Evolutionary conservation across 2,329 filamentous ascomycete genomes (phyloP), one percentile per base, ranked within the genome.

Genomic region (Microsporum ferrugineum): DNA sequence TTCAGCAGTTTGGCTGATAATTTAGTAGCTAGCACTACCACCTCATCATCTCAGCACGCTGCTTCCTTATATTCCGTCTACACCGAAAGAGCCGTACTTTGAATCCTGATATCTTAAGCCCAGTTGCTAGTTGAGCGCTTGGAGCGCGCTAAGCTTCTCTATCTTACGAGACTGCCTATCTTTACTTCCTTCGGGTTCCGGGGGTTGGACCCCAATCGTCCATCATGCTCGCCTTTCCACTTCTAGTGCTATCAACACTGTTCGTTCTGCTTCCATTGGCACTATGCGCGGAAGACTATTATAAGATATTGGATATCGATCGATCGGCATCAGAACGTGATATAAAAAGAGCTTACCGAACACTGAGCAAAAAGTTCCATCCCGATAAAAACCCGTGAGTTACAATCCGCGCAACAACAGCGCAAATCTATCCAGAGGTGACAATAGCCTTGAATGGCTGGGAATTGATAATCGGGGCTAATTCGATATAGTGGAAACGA

Each of bases 351-450:
- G 91, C 94, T 27, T 99, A 99, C 76, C 85, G 91, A 63, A 86
- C 85, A 63, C 80, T 99, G 8, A 95, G 89, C 78, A 97, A 97
- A 76, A 95, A 95, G 73, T 96, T 83, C 74, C 94, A 99, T 71
- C 94, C 94, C 2, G 94, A 99, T 76, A 99, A 99, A 82, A 97
- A 97, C 69, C 91, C 92, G 87, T 94, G 82, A 69, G 88, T 78
- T 14, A n/a, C 33, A 53, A 38, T 45, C 23, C 8, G 51, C 38
- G 10, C 38, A 38, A 43, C 5, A 23, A 12, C 23, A 23, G 6
- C 12, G 27, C 27, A 23, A 10, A 33, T n/a, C 31, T 12, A 27
- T 34, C n/a, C 17, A 5, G 5, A 41, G 12, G 17, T 23, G 23
- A 23, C 27, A 47, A 8, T 29, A 8, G 43, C 43, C 34, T 34